Evolutionary conservation across 164 flowering plant species (phyloP).

Genomic region (Vitis riparia): DNA sequence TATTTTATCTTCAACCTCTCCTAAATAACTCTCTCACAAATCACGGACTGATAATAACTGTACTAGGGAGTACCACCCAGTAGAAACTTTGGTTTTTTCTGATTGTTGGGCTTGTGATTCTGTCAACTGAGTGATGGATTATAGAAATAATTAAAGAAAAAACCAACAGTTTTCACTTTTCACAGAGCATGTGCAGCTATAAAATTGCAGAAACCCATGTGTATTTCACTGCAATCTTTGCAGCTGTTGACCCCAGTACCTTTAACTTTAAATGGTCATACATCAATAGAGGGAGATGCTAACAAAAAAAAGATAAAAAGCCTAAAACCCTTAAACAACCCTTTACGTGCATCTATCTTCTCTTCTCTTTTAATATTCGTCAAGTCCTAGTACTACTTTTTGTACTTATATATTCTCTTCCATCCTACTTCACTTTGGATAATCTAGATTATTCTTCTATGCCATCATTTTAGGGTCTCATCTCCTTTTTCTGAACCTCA

Average conservation of each 20-base stretch:
- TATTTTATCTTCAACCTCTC: too few species aligned
- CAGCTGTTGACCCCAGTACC: slow-evolving; percentile 15
- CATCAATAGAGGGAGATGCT: neutral
- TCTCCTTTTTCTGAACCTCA: too few species aligned
- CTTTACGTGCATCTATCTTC: neutral
- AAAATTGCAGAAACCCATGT: slow-evolving; percentile 31
- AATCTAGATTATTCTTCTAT: too few species aligned
- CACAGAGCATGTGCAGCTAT: neutral
- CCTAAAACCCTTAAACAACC: too few species aligned
- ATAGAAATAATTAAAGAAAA: neutral
- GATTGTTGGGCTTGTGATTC: slow-evolving; percentile 33
- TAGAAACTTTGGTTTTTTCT: slow-evolving; percentile 15
- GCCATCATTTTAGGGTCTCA: too few species aligned
- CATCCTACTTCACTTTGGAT: neutral
- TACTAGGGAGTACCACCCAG: slow-evolving; percentile 34
- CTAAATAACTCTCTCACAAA: neutral
- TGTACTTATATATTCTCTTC: neutral
- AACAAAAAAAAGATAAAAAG: too few species aligned
- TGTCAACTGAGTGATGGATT: slow-evolving; percentile 2
- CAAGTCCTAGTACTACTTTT: slow-evolving; percentile 3
- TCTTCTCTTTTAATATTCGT: neutral
- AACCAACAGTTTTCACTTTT: slow-evolving; percentile 4
- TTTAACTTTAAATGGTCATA: neutral
- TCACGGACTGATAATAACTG: slow-evolving; percentile 26
- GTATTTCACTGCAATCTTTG: slow-evolving; percentile 17